Evolutionary conservation across 2,329 filamentous ascomycete species (phyloP).

Genomic region (Hymenoscyphus repandus): DNA sequence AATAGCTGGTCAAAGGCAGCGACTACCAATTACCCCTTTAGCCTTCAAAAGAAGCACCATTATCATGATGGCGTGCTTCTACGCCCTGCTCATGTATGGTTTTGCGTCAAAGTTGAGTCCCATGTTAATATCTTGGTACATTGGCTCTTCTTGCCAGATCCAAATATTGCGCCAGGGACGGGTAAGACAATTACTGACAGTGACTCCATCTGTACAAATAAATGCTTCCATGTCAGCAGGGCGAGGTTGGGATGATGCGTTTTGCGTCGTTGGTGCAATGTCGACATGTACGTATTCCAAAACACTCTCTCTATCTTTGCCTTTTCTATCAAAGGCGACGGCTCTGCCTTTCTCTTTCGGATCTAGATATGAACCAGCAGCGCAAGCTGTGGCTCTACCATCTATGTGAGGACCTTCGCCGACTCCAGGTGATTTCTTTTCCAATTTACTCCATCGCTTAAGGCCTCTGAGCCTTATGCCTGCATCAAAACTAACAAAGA

Average conservation of each 20-base stretch:
- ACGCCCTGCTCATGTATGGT: neutral
- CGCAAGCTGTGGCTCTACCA: conserved; percentile 19
- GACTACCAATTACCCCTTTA: too few relatives aligned
- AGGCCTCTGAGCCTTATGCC: conserved; percentile 31
- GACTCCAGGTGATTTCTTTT: conserved; percentile 14
- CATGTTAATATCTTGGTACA: conserved; percentile 25
- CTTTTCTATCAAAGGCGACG: conserved; percentile 21
- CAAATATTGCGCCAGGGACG: conserved; percentile 5
- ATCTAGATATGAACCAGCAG: conserved; percentile 8
- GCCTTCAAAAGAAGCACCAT: too few relatives aligned
- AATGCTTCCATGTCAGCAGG: too few relatives aligned
- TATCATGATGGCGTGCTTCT: neutral
- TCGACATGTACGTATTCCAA: neutral
- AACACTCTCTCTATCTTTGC: conserved; percentile 14
- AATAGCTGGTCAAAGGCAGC: too few relatives aligned
- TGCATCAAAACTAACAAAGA: conserved; percentile 42
- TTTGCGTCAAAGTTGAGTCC: conserved; percentile 24
- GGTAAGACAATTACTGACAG: neutral
- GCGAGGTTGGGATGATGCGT: too few relatives aligned
- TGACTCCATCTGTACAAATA: too few relatives aligned
- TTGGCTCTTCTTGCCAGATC: conserved; percentile 24
- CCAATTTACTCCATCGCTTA: conserved; percentile 21
- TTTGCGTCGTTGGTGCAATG: neutral
- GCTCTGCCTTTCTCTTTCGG: conserved; percentile 18
- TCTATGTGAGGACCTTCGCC: conserved; percentile 27